Percentiles rank a stretch among this genome's conserved stretches.
phyloP scores from a whole-genome alignment of 129 eudicot genomes.

The Flaveria brownii region DNA sequence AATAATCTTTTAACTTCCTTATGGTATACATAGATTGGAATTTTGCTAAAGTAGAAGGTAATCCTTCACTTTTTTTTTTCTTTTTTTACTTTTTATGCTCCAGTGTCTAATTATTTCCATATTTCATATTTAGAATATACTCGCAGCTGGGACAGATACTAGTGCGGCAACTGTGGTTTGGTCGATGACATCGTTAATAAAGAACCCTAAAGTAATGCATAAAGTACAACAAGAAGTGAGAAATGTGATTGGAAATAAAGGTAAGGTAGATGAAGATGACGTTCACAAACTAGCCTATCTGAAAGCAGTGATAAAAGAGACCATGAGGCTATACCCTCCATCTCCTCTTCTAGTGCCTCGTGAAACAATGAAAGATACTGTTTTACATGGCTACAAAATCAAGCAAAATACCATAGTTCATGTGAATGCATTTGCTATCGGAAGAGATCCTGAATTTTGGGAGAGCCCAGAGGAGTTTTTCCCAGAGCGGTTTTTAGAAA shows the following conservation, averaged over 20 bases:
- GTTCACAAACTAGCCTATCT: slow-evolving; percentile 31
- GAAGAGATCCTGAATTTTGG: slow-evolving; percentile 35
- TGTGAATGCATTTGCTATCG: slow-evolving; percentile 31
- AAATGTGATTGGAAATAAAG: slow-evolving; percentile 22
- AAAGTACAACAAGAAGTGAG: slow-evolving; percentile 40
- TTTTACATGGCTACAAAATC: slow-evolving; percentile 33
- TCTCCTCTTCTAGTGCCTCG: slow-evolving; percentile 37
- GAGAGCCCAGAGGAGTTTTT: slow-evolving; percentile 27
- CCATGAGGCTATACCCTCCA: slow-evolving; percentile 32
- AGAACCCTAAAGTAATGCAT: slow-evolving; percentile 28
- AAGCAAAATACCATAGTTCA: slow-evolving; percentile 28
- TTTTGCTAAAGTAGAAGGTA: too few species aligned
- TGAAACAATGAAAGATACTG: slow-evolving; percentile 20
- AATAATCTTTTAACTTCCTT: too few species aligned
- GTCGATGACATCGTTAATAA: slow-evolving; percentile 34
- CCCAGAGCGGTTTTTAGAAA: slow-evolving; percentile 26
- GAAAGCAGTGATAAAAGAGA: slow-evolving; percentile 38
- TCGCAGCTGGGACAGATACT: slow-evolving; percentile 38
- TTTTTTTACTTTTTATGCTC: too few species aligned
- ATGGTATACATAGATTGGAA: too few species aligned
- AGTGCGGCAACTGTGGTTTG: slow-evolving; percentile 30
- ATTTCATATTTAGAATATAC: slow-evolving; percentile 14
- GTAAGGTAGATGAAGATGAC: slow-evolving; percentile 29
- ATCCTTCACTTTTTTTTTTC: too few species aligned
- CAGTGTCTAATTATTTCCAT: not conserved